Percentiles rank a stretch among this genome's conserved stretches.
Conservation (phyloP, 1,284 basidiomycete genomes). For the Ceratobasidium sp. region DNA sequence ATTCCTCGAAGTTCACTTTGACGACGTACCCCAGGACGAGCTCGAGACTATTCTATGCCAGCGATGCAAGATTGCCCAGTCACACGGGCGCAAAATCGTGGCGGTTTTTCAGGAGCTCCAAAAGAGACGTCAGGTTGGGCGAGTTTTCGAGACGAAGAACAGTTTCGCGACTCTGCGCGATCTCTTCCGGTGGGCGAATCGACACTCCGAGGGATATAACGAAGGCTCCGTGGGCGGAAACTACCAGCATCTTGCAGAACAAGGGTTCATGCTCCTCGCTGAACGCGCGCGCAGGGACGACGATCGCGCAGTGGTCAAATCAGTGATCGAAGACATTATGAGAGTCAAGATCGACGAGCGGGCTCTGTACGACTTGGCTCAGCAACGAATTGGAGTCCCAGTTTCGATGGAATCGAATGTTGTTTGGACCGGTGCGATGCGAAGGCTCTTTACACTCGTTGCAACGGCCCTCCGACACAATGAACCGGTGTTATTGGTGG, state of each 20-base stretch:
- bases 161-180: conserved; percentile 97
- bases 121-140: conserved; percentile 84
- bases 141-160: conserved; percentile 97
- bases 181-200: conserved; percentile 94
- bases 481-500: conserved; percentile 96
- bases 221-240: conserved; percentile 63
- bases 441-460: conserved; percentile 84
- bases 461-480: conserved; percentile 85
- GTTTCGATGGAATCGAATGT: conserved; percentile 57
- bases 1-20: conserved; percentile 98
- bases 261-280: conserved; percentile 97
- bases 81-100: conserved; percentile 91
- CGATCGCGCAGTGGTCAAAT: conserved; percentile 88
- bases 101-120: conserved; percentile 93
- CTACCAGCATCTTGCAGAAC: conserved; percentile 92
- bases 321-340: conserved; percentile 91
- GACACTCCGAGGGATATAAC: conserved; percentile 57
- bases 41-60: conserved; percentile 92
- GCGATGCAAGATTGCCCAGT: conserved; percentile 88
- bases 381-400: conserved; percentile 16
- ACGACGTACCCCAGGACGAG: conserved; percentile 94
- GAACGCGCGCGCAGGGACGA: conserved; percentile 86
- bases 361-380: conserved; percentile 66
- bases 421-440: conserved; percentile 94
- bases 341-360: conserved; percentile 82